These are phyloP conservation scores for Eragrostis tef DNA, from an alignment of 202 grass and related monocot genomes.

Conservation along the genomic window DNA sequence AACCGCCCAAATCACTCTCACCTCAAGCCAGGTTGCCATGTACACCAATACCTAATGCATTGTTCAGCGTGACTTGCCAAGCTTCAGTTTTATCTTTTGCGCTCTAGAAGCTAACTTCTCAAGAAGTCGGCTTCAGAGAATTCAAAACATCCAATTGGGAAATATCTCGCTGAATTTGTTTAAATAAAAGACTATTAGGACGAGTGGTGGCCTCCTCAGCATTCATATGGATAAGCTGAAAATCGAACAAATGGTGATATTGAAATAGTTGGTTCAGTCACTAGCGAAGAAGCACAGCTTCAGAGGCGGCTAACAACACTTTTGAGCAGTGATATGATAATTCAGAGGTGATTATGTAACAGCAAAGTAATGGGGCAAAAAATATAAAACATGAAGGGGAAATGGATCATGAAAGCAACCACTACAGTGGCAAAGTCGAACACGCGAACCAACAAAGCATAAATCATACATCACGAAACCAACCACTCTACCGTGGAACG, in stretches of 20 bases:
- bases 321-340: background rate
- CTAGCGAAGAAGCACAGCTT: background rate
- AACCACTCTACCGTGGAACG: conserved; percentile 15
- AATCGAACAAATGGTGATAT: too few relatives aligned
- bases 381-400: background rate
- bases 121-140: background rate
- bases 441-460: conserved; percentile 17
- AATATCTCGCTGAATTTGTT: too few relatives aligned
- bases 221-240: too few relatives aligned
- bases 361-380: background rate
- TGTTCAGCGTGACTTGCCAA: conserved; percentile 33
- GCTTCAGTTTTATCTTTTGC: background rate
- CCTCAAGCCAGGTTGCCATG: background rate
- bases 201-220: too few relatives aligned
- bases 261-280: too few relatives aligned
- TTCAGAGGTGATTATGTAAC: background rate
- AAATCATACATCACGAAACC: background rate
- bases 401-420: conserved; percentile 5
- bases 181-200: too few relatives aligned
- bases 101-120: conserved; percentile 1
- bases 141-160: background rate
- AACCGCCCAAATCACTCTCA: conserved; percentile 22
- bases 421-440: background rate
- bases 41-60: background rate
- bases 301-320: background rate